Base-by-base conservation (phyloP, 176 grass and related monocot species). In the Guadua angustifolia region DNA sequence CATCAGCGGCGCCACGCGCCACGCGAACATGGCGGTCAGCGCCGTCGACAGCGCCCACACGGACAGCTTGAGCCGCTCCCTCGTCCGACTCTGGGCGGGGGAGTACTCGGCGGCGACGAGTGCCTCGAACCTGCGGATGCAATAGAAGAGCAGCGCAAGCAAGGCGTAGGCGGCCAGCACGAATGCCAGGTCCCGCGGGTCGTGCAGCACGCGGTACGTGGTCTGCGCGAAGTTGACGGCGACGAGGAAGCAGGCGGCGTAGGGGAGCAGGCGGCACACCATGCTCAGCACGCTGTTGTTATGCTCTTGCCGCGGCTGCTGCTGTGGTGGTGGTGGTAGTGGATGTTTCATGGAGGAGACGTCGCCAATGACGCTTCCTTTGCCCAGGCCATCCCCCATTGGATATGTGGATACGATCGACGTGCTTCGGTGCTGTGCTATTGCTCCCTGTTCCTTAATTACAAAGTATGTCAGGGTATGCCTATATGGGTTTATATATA, bases 11-110 rank as follows among this genome's bases (percentile, higher is more conserved):
- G 74, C 1, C 2, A 77, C 35, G 53, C 74, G 55, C 0, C 5
- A 3, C 17, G 32, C 5, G 36, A 42, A 77, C 5, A 60, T 22
- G 1, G 12, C 51, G 35, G 32, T 60, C 53, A 60, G 51, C 50
- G 53, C 74, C 53, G 74, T 43, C 19, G 53, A 77, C 11, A 82
- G 67, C 67, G 10, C 67, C 80, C 80, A 82, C 22, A 82, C 80
- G 22, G 9, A 13, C 1, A 35, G 4, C 67, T 1, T 72, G 52
- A 82, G n/a, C 52, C 35, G 36, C 36, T 19, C 8, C 33, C 51
- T 39, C 73, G 52, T 17, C 51, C 1, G 9, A 9, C 25, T 26
- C 7, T 18, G 33, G 51, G 4, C 4, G 13, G 22, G 43, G 5
- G 11, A 6, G 7, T 36, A 9, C 42, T 1, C 56, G 15, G 4